A percentile compares a stretch with the other conserved stretches of the same genome.
phyloP scores from a whole-genome alignment of 202 grass and related monocot species.

The Sporobolus alterniflorus region DNA sequence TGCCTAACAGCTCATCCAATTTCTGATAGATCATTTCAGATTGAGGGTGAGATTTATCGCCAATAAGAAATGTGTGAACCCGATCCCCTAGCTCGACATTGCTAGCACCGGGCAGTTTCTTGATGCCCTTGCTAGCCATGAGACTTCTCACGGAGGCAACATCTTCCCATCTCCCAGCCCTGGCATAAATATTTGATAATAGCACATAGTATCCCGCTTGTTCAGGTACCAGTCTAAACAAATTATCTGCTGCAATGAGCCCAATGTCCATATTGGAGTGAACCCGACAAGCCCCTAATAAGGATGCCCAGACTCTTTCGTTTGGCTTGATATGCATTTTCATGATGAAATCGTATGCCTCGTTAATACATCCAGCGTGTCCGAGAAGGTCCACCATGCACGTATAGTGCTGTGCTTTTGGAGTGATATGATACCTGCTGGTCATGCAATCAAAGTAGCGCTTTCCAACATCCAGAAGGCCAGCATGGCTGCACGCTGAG shows the following conservation, averaged over 20 bases:
- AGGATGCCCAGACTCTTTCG: conserved; percentile 79
- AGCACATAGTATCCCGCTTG: conserved; percentile 85
- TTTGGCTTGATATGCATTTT: conserved; percentile 67
- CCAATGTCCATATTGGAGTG: conserved; percentile 86
- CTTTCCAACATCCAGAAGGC: conserved; percentile 65
- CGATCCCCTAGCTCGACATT: conserved; percentile 68
- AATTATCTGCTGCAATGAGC: conserved; percentile 64
- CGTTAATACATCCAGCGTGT: conserved; percentile 55
- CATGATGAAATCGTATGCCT: conserved; percentile 80
- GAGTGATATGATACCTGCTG: conserved; percentile 55
- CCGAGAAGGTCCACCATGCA: conserved; percentile 87
- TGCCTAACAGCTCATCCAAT: conserved; percentile 61
- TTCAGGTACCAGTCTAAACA: conserved; percentile 71
- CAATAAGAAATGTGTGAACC: conserved; percentile 72
- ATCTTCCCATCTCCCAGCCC: conserved; percentile 70
- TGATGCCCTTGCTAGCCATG: conserved; percentile 71
- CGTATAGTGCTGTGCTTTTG: conserved; percentile 71
- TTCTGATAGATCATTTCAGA: conserved; percentile 73
- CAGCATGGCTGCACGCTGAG: conserved; percentile 77
- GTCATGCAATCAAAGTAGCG: conserved; percentile 71
- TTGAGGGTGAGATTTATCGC: conserved; percentile 71
- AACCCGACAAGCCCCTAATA: conserved; percentile 74
- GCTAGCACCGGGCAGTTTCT: conserved; percentile 71
- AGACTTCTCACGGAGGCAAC: conserved; percentile 68
- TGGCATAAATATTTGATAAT: conserved; percentile 92